phyloP scores from a whole-genome alignment of 2,329 filamentous ascomycete species.

The Colletotrichum orbiculare region DNA sequence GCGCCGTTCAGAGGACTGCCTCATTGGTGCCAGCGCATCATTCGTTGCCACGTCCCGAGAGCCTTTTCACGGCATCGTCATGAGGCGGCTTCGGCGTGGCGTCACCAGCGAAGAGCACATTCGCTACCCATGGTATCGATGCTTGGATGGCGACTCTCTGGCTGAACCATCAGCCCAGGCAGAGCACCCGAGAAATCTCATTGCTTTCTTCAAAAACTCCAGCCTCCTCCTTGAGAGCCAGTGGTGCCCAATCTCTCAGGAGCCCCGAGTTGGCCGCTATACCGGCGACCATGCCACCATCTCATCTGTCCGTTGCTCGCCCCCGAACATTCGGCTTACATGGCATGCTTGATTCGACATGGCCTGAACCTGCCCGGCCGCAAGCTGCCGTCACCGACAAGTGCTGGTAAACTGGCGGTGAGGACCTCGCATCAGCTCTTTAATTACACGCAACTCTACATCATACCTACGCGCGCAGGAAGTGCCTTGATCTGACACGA shows the following conservation, averaged over 20 bases:
- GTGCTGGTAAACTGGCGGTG: constrained; percentile 26
- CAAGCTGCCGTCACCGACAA: constrained; percentile 19
- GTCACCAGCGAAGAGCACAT: not conserved
- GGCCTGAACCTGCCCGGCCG: constrained; percentile 15
- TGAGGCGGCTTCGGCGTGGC: not conserved
- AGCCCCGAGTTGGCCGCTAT: constrained; percentile 39
- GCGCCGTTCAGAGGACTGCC: not conserved
- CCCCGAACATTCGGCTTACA: no score
- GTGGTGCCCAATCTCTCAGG: not conserved
- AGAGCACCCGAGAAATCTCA: no score
- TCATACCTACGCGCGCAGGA: constrained; percentile 8
- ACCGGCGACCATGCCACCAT: constrained; percentile 42
- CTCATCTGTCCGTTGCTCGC: not conserved
- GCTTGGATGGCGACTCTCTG: not conserved
- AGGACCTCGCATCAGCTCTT: constrained; percentile 10
- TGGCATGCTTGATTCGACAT: not conserved
- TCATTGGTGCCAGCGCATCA: constrained; percentile 39
- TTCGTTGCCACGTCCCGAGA: constrained; percentile 1
- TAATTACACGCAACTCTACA: constrained; percentile 12
- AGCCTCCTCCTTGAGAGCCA: not conserved
- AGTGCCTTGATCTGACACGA: constrained; percentile 2
- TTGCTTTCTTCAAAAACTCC: not conserved
- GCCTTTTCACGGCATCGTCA: not conserved
- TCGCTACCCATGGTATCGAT: not conserved
- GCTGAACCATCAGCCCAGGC: not conserved